Evolutionary conservation across 2,329 filamentous ascomycete species (phyloP).

Genomic region (Zelopaecilomyces penicillatus): DNA sequence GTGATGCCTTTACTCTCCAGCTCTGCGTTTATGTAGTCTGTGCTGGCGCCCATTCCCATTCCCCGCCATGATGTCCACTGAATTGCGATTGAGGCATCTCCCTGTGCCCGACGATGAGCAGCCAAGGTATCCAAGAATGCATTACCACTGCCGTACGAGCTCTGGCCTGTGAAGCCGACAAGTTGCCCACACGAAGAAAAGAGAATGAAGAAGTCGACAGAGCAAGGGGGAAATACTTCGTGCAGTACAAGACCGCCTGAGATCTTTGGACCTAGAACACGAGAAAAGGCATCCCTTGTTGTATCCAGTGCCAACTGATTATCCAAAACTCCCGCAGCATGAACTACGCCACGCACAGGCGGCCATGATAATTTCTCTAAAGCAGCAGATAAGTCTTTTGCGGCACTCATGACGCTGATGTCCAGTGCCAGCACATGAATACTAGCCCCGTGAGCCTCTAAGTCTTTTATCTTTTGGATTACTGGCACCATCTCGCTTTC

Average conservation of each 20-base stretch:
- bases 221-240: slow-evolving; percentile 3
- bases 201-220: slow-evolving; percentile 5
- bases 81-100: slow-evolving; percentile 6
- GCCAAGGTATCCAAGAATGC: slow-evolving; percentile 4
- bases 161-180: slow-evolving; percentile 3
- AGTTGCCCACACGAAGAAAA: slow-evolving; percentile 5
- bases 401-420: no score
- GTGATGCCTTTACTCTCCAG: slow-evolving; percentile 10
- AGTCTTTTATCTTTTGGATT: no score
- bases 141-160: slow-evolving; percentile 3
- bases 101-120: slow-evolving; percentile 3
- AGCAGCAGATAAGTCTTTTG: no score
- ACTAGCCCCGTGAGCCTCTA: no score
- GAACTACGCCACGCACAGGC: no score
- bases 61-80: slow-evolving; percentile 7
- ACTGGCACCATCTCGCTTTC: no score
- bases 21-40: slow-evolving; percentile 5
- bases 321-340: no score
- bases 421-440: no score
- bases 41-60: slow-evolving; percentile 7
- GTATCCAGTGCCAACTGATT: no score
- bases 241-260: background rate
- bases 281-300: no score
- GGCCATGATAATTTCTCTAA: no score
- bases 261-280: no score